Evolutionary conservation across 331 rosid genomes (phyloP).

Genomic region (Cydonia oblonga): DNA sequence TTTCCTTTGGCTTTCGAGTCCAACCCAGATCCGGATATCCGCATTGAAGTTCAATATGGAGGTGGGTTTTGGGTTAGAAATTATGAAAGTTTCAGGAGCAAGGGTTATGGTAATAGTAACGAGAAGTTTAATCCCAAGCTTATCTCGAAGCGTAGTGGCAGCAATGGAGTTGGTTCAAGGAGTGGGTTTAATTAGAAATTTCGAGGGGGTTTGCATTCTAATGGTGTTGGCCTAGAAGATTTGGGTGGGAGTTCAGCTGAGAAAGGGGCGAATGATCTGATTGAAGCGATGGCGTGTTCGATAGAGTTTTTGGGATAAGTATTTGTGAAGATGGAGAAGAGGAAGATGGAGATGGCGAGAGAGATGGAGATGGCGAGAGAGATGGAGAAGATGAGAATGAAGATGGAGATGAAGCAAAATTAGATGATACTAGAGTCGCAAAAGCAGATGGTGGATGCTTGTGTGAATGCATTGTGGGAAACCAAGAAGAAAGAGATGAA

Average conservation of each 20-base stretch:
- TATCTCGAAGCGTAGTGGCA: not conserved
- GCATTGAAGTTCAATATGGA: constrained; percentile 22
- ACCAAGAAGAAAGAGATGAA: constrained; percentile 36
- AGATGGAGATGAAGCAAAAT: constrained; percentile 70
- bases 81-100: constrained; percentile 4
- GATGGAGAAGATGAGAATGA: constrained; percentile 55
- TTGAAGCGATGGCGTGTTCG: constrained; percentile 54
- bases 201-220: not conserved
- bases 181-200: not conserved
- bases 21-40: constrained; percentile 33
- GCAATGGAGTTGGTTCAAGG: not conserved
- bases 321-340: constrained; percentile 52
- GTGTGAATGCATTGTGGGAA: constrained; percentile 48
- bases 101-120: constrained; percentile 18
- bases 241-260: constrained; percentile 1
- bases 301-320: constrained; percentile 51
- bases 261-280: constrained; percentile 39
- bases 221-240: not conserved
- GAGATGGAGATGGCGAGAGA: constrained; percentile 84
- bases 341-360: too few relatives aligned
- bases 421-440: constrained; percentile 61
- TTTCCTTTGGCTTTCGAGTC: constrained; percentile 10
- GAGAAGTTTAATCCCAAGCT: not conserved
- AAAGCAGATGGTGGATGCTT: constrained; percentile 53
- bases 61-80: constrained; percentile 16